Evolutionary conservation across 495 filamentous ascomycete species (phyloP).

Genomic region (Letharia lupina): DNA sequence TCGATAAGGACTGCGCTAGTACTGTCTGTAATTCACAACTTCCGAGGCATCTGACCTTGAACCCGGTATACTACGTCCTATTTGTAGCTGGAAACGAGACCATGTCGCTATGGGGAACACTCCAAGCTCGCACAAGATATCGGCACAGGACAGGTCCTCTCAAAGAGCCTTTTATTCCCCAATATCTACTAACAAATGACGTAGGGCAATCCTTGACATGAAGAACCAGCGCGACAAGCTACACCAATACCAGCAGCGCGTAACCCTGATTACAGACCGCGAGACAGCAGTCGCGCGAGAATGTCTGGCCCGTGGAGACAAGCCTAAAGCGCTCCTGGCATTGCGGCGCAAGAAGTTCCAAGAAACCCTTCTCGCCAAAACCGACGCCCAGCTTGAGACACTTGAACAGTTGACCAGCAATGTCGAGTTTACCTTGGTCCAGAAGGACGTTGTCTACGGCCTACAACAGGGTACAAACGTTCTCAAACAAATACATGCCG

Average conservation of each 20-base stretch:
- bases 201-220: conserved; percentile 87
- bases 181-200: background rate
- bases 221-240: conserved; percentile 96
- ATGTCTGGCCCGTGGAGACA: conserved; percentile 67
- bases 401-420: conserved; percentile 74
- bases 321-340: conserved; percentile 73
- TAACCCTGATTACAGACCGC: conserved; percentile 69
- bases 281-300: conserved; percentile 78
- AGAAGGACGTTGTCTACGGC: conserved; percentile 90
- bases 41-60: background rate
- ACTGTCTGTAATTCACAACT: background rate
- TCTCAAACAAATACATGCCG: conserved; percentile 78
- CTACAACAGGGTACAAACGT: conserved; percentile 87
- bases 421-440: conserved; percentile 89
- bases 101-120: conserved; percentile 55
- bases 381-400: conserved; percentile 81
- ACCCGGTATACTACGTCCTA: background rate
- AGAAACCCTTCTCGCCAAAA: conserved; percentile 79
- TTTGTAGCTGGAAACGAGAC: conserved; percentile 13
- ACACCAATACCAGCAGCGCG: conserved; percentile 84
- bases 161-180: background rate
- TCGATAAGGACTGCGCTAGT: conserved; percentile 16
- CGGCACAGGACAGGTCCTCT: conserved; percentile 59
- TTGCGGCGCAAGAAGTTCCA: conserved; percentile 96
- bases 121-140: conserved; percentile 58